phyloP scores from a whole-genome alignment of 441 rosid species.

The Kokia cookei region DNA sequence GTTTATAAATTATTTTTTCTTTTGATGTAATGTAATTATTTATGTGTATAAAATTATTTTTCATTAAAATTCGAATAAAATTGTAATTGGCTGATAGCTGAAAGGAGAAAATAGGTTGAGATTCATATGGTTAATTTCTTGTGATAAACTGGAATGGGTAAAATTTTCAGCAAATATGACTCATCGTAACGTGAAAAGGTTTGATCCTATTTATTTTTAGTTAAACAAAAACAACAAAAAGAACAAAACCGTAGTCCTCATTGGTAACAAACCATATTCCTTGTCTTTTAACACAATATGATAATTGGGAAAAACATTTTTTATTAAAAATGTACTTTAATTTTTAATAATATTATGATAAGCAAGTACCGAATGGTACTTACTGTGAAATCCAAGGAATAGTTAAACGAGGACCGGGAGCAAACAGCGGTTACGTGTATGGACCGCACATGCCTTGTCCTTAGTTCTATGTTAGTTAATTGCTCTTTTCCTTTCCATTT shows the following conservation, averaged over 20 bases:
- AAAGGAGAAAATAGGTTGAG: too few species aligned
- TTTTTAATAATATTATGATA: background rate
- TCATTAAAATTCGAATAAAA: too few species aligned
- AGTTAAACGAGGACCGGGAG: background rate
- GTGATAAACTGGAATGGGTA: too few species aligned
- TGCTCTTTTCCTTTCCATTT: background rate
- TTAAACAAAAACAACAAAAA: background rate
- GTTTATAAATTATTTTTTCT: too few species aligned
- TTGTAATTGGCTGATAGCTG: too few species aligned
- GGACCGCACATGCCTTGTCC: background rate
- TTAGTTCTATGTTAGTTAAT: background rate
- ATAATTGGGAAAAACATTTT: background rate
- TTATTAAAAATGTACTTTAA: background rate
- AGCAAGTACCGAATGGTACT: background rate
- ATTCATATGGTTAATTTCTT: too few species aligned
- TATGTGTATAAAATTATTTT: too few species aligned
- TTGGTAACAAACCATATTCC: background rate
- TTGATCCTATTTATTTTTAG: too few species aligned
- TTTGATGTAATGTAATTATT: too few species aligned
- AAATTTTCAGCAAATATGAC: too few species aligned
- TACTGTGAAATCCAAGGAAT: background rate
- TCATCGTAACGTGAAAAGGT: too few species aligned
- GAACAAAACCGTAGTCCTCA: too few species aligned
- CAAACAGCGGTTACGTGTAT: background rate
- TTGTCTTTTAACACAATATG: background rate